Conservation (phyloP, 257 asterid species). For the Solanum microdontum region DNA sequence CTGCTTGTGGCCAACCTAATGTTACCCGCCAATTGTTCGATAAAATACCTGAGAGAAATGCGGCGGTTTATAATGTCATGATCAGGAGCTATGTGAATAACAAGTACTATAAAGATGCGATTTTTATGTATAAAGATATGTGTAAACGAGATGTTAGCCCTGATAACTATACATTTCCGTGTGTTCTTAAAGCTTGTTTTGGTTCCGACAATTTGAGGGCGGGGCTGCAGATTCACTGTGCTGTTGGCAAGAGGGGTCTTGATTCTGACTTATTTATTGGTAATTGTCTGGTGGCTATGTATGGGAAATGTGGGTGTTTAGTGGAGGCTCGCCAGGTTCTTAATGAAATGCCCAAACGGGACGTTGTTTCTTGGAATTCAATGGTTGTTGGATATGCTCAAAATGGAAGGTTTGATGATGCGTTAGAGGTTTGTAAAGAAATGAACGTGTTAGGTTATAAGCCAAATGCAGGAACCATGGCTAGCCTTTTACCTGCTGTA, state of each 20-base stretch:
- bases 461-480: conserved; percentile 83
- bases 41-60: conserved; percentile 45
- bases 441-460: conserved; percentile 41
- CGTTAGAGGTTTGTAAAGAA: conserved; percentile 59
- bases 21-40: conserved; percentile 61
- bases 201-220: conserved; percentile 27
- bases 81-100: conserved; percentile 78
- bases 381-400: conserved; percentile 65
- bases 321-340: conserved; percentile 48
- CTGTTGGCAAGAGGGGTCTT: conserved; percentile 53
- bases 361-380: conserved; percentile 84
- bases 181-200: conserved; percentile 76
- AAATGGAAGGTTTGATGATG: conserved; percentile 58
- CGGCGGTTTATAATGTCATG: conserved; percentile 57
- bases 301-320: conserved; percentile 72
- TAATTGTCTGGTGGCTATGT: conserved; percentile 74
- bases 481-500: conserved; percentile 80
- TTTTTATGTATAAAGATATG: conserved; percentile 44
- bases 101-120: conserved; percentile 35
- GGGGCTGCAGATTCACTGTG: conserved; percentile 60
- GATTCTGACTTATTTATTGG: conserved; percentile 51
- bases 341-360: conserved; percentile 48
- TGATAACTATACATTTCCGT: conserved; percentile 76
- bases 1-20: conserved; percentile 40
- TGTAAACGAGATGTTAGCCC: conserved; percentile 27